These are phyloP conservation scores for Venturiaceae sp. DNA, from an alignment of 2,329 filamentous ascomycete species.

Conservation along the genomic window DNA sequence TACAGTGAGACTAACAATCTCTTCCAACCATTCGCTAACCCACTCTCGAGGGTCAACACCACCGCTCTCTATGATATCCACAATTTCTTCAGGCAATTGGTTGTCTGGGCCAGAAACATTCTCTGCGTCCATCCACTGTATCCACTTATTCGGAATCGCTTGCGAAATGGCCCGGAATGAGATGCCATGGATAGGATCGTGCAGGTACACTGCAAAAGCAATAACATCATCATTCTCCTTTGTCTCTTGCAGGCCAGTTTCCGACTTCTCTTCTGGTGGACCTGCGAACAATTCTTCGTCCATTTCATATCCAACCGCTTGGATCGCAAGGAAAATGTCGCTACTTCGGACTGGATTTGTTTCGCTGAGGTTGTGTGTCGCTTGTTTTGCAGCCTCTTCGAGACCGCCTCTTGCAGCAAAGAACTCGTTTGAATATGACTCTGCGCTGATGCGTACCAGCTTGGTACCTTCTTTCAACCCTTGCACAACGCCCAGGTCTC, in stretches of 20 bases:
- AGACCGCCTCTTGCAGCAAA: conserved; percentile 70
- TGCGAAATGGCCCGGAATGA: conserved; percentile 79
- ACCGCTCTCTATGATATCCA: conserved; percentile 64
- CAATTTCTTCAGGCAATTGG: conserved; percentile 70
- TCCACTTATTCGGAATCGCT: conserved; percentile 73
- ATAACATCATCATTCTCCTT: conserved; percentile 57
- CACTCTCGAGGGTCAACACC: conserved; percentile 90
- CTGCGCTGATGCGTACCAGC: conserved; percentile 78
- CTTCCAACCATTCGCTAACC: conserved; percentile 96
- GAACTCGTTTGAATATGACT: conserved; percentile 79
- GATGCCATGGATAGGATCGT: conserved; percentile 87
- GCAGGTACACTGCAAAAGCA: conserved; percentile 67
- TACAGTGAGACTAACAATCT: conserved; percentile 65
- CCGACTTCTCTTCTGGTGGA: conserved; percentile 40
- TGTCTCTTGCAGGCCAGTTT: conserved; percentile 40
- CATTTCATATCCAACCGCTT: conserved; percentile 63
- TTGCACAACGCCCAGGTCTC: conserved; percentile 70
- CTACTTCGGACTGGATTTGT: conserved; percentile 84
- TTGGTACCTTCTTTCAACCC: conserved; percentile 83
- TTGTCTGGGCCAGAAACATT: conserved; percentile 23
- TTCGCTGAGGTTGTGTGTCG: conserved; percentile 70
- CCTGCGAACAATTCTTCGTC: conserved; percentile 59
- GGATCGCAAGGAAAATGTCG: conserved; percentile 91
- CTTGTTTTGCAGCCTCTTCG: conserved; percentile 68
- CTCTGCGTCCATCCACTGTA: conserved; percentile 79